Percentiles rank a stretch among this genome's conserved stretches.
phyloP scores from a whole-genome alignment of 176 grass and related monocot genomes.

The Raddia guianensis region DNA sequence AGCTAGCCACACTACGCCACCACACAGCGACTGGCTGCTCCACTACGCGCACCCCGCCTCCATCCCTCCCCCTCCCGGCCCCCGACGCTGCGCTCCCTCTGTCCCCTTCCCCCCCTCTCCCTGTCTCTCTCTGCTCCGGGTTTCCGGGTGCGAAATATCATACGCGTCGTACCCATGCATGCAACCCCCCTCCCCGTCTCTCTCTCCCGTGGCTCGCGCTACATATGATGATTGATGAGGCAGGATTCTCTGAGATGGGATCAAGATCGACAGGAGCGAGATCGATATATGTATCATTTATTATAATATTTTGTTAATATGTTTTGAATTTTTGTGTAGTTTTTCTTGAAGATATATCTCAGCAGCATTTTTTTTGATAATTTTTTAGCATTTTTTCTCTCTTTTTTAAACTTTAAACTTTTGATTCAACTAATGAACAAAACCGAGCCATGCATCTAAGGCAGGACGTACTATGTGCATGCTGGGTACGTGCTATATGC shows the following conservation, averaged over 20 bases:
- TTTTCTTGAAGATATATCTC: too few species aligned
- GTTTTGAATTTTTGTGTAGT: too few species aligned
- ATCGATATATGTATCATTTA: too few species aligned
- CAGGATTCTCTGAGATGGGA: constrained; percentile 18
- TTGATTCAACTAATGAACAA: too few species aligned
- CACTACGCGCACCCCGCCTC: background rate
- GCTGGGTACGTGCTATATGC: too few species aligned
- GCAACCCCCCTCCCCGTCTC: background rate
- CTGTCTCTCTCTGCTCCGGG: constrained; percentile 14
- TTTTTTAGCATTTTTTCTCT: too few species aligned
- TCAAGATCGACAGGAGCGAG: background rate
- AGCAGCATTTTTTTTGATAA: too few species aligned
- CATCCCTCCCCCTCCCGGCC: background rate
- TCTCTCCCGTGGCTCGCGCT: background rate
- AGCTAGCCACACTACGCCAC: background rate
- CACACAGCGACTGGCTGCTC: constrained; percentile 23
- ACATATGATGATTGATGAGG: background rate
- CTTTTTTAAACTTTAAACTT: too few species aligned
- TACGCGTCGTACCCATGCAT: background rate
- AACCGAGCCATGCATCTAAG: too few species aligned
- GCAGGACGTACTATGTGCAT: too few species aligned
- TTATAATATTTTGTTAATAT: too few species aligned
- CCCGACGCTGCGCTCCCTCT: constrained; percentile 44
- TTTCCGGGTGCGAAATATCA: constrained; percentile 51
- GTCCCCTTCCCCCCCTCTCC: constrained; percentile 26